Conservation (phyloP, 2,329 filamentous ascomycete genomes). For the Chaetomiaceae sp. region DNA sequence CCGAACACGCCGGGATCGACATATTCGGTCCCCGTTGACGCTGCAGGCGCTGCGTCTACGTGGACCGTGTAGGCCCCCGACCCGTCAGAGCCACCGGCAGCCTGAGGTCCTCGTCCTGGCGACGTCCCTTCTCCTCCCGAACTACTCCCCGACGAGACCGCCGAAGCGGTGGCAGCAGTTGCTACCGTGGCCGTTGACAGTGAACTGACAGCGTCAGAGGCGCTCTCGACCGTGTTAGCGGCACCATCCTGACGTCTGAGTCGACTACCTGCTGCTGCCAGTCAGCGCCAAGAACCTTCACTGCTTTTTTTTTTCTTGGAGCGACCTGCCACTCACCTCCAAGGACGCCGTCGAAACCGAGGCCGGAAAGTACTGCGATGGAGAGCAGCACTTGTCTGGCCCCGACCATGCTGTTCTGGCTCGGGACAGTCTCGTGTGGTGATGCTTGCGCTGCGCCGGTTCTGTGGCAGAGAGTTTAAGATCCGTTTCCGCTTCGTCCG, state of each 20-base stretch:
- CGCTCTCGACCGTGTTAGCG: constrained; percentile 2
- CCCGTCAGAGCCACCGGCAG: not conserved
- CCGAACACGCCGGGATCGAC: constrained; percentile 18
- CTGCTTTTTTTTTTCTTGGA: not conserved
- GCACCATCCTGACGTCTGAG: constrained; percentile 15
- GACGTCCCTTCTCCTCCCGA: not conserved
- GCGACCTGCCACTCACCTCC: constrained; percentile 21
- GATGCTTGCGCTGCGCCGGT: constrained; percentile 11
- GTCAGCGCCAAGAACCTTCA: constrained; percentile 5
- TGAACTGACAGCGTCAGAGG: constrained; percentile 1
- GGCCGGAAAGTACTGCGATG: constrained; percentile 25
- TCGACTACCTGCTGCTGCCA: constrained; percentile 8
- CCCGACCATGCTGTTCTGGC: constrained; percentile 25
- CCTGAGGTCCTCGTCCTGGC: not conserved
- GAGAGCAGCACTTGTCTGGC: constrained; percentile 26
- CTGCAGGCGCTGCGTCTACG: not conserved
- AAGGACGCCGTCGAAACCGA: constrained; percentile 22
- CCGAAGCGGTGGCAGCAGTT: not conserved
- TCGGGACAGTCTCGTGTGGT: constrained; percentile 10
- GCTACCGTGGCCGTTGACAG: constrained; percentile 9
- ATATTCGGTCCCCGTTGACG: constrained; percentile 10
- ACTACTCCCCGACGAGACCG: not conserved
- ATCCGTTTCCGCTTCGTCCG: constrained; percentile 17
- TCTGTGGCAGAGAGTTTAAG: not conserved
- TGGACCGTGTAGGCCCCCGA: not conserved